Percentiles rank a stretch among this genome's conserved stretches.
Conservation (phyloP, 2,329 filamentous ascomycete species). For the Escovopsis sp. region DNA sequence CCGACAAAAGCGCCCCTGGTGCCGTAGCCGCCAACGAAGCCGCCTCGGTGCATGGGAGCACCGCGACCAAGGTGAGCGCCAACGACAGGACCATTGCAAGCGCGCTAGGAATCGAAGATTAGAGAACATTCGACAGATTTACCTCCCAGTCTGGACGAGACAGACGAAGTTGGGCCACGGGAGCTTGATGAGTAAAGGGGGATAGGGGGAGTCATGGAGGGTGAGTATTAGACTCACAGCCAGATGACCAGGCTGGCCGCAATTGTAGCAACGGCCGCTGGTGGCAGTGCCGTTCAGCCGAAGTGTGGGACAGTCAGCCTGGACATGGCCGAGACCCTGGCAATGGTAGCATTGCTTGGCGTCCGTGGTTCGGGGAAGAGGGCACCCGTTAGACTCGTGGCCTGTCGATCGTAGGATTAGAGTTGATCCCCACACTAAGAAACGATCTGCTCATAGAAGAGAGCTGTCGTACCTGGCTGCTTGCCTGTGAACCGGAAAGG, state of each 20-base stretch:
- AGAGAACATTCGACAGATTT: too few species aligned
- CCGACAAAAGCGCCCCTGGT: slow-evolving; percentile 63
- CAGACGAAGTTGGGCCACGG: too few species aligned
- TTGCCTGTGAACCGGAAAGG: slow-evolving; percentile 52
- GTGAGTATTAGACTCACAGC: slow-evolving; percentile 40
- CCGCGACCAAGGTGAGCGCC: slow-evolving; percentile 47
- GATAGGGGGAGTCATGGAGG: too few species aligned
- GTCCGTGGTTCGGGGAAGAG: slow-evolving; percentile 89
- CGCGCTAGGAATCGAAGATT: slow-evolving; percentile 37
- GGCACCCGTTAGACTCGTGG: slow-evolving; percentile 96
- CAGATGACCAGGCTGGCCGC: slow-evolving; percentile 82
- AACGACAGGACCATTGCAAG: slow-evolving; percentile 60
- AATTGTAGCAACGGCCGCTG: slow-evolving; percentile 90
- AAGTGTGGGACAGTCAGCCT: slow-evolving; percentile 95
- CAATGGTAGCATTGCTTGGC: slow-evolving; percentile 99
- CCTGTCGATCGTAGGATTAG: slow-evolving; percentile 23
- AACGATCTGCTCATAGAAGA: not conserved
- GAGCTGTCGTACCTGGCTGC: slow-evolving; percentile 51
- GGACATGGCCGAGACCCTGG: slow-evolving; percentile 94
- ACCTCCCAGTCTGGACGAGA: too few species aligned
- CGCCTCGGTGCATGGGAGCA: slow-evolving; percentile 53
- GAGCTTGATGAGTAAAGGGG: too few species aligned
- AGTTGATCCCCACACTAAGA: not conserved
- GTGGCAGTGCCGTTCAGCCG: slow-evolving; percentile 72
- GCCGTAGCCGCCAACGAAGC: slow-evolving; percentile 43